Evolutionary conservation across 139 green algal species (phyloP).

Genomic region (Chlorella sp.): DNA sequence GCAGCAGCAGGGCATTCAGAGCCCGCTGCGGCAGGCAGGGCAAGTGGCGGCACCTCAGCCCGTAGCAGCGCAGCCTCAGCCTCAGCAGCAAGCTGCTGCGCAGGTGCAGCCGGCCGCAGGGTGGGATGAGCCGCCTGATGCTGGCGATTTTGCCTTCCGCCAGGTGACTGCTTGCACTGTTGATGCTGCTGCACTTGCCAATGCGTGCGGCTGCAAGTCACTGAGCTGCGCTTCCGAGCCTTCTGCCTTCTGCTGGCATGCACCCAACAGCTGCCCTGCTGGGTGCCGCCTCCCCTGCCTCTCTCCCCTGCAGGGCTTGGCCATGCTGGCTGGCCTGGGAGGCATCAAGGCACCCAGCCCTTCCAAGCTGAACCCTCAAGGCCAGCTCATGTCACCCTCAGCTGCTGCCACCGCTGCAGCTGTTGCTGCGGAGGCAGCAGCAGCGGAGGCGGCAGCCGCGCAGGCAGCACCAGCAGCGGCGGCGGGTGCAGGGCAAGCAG

Average conservation of each 20-base stretch:
- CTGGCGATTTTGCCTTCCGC: not conserved
- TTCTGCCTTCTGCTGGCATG: not conserved
- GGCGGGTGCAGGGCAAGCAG: not conserved
- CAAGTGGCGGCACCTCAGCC: no score
- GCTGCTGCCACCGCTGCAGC: not conserved
- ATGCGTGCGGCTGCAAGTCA: not conserved
- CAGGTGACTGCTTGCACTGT: not conserved
- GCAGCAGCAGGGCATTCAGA: not conserved
- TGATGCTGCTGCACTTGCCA: not conserved
- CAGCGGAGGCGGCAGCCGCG: not conserved
- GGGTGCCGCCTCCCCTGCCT: not conserved
- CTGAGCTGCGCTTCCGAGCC: not conserved
- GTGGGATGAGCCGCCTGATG: not conserved
- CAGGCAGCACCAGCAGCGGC: not conserved
- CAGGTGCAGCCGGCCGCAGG: not conserved
- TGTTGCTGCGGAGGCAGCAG: not conserved
- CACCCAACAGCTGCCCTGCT: not conserved
- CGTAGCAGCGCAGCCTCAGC: not conserved
- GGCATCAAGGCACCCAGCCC: constrained; percentile 16
- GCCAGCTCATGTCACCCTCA: not conserved
- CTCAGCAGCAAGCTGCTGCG: not conserved
- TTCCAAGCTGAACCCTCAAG: not conserved
- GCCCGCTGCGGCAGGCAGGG: not conserved
- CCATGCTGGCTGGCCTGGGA: not conserved
- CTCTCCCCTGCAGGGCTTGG: not conserved